These are phyloP conservation scores for Plasmodium gaboni DNA, from an alignment of 169 alveolate species.

Conservation along the genomic window DNA sequence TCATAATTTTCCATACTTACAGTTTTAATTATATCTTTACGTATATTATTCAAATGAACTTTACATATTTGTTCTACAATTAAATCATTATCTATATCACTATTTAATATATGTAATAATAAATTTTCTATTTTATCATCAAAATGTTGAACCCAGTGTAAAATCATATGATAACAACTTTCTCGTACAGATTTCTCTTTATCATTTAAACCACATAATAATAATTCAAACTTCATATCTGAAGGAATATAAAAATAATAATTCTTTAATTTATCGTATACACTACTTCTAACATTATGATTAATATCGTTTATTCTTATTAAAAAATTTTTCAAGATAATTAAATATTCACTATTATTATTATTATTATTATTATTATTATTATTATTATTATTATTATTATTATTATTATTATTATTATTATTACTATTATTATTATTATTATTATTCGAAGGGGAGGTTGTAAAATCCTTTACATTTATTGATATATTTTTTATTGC, in stretches of 20 bases:
- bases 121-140: constrained; percentile 58
- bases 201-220: constrained; percentile 68
- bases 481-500: constrained; percentile 65
- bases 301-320: constrained; percentile 57
- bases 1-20: constrained; percentile 12
- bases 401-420: not conserved
- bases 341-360: constrained; percentile 41
- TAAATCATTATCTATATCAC: constrained; percentile 63
- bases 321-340: constrained; percentile 35
- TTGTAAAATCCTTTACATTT: constrained; percentile 7
- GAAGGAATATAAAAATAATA: constrained; percentile 66
- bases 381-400: not conserved
- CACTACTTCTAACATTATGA: constrained; percentile 57
- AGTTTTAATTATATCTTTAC: constrained; percentile 16
- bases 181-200: constrained; percentile 63
- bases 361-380: not conserved
- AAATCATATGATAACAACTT: constrained; percentile 51
- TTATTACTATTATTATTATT: not conserved
- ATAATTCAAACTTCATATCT: constrained; percentile 61
- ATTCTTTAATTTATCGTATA: constrained; percentile 66
- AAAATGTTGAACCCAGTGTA: constrained; percentile 59
- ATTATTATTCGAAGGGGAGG: no score
- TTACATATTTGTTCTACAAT: constrained; percentile 66
- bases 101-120: constrained; percentile 22
- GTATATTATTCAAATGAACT: constrained; percentile 35